Evolutionary conservation across 2,329 filamentous ascomycete genomes (phyloP).

Genomic region (Sphaerulina populicola): DNA sequence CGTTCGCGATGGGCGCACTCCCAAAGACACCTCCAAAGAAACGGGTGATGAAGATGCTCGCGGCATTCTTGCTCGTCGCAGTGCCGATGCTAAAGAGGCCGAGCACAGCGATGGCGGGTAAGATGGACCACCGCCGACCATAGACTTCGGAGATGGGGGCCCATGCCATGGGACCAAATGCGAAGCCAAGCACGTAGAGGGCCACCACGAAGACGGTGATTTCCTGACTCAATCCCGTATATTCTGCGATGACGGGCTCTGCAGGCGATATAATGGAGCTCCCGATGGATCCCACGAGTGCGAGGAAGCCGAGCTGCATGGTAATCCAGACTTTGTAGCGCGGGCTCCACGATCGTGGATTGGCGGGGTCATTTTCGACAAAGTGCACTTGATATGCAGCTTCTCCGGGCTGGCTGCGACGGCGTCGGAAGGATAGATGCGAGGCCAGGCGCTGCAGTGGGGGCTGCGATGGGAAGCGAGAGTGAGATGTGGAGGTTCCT

Average conservation of each 20-base stretch:
- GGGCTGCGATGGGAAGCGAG: neutral
- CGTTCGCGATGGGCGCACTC: conserved; percentile 38
- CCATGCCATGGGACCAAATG: conserved; percentile 34
- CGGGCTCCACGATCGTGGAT: conserved; percentile 43
- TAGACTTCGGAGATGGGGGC: conserved; percentile 29
- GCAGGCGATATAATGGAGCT: conserved; percentile 47
- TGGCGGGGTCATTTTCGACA: conserved; percentile 33
- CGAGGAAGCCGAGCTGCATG: conserved; percentile 44
- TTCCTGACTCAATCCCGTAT: conserved; percentile 39
- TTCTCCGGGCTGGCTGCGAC: conserved; percentile 10
- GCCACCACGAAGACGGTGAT: conserved; percentile 41
- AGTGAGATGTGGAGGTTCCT: neutral
- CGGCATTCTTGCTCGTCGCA: conserved; percentile 35
- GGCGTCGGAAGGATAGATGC: conserved; percentile 1
- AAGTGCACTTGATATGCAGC: conserved; percentile 26
- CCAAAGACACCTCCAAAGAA: conserved; percentile 43
- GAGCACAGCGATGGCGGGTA: conserved; percentile 38
- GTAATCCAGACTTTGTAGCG: conserved; percentile 44
- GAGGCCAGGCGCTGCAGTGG: conserved; percentile 2
- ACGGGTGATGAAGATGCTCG: conserved; percentile 35
- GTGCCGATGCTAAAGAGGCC: conserved; percentile 43
- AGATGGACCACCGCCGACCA: conserved; percentile 40
- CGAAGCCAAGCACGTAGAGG: conserved; percentile 42
- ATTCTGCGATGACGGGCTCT: conserved; percentile 36
- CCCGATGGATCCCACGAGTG: conserved; percentile 31